These are phyloP conservation scores for Chimonanthus salicifolius DNA, from an alignment of 164 flowering plant species.

Conservation along the genomic window DNA sequence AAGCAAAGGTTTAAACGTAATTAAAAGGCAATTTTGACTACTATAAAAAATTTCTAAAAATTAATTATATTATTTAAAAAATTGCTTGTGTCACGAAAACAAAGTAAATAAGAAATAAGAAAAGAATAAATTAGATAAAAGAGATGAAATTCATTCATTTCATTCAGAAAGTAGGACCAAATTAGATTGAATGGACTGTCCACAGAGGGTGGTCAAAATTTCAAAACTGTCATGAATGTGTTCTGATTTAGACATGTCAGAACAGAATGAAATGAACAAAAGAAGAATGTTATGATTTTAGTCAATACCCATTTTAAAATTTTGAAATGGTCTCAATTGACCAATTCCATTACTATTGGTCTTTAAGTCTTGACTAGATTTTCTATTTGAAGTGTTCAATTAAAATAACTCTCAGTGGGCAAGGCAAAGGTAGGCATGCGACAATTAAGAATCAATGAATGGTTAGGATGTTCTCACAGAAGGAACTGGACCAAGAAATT, in stretches of 20 bases:
- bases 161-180: neutral
- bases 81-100: no score
- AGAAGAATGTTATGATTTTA: neutral
- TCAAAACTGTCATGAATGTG: neutral
- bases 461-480: no score
- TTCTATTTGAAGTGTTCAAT: neutral
- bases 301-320: neutral
- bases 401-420: neutral
- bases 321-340: neutral
- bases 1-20: no score
- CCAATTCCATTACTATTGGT: neutral
- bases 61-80: no score
- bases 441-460: no score
- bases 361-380: neutral
- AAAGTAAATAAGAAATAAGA: no score
- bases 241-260: neutral
- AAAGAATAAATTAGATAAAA: no score
- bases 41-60: no score
- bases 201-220: no score
- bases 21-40: no score
- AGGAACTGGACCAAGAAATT: no score
- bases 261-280: neutral
- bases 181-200: neutral
- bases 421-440: no score
- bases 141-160: neutral